Evolutionary conservation across 2,329 filamentous ascomycete species (phyloP).

Genomic region (Neoscytalidium dimidiatum): DNA sequence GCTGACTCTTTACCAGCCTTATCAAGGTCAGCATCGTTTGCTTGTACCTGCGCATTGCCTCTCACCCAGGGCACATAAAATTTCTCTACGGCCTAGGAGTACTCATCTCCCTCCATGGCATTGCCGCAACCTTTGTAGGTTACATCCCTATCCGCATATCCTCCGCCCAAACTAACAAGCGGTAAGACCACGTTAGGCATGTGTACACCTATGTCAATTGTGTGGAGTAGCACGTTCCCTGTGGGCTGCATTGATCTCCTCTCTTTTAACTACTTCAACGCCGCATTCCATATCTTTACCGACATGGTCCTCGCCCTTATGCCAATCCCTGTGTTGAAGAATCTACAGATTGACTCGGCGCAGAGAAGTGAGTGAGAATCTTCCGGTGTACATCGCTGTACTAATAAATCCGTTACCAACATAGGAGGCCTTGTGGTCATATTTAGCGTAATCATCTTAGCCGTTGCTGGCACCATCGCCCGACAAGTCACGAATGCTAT

Average conservation of each 20-base stretch:
- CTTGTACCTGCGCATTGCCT: background rate
- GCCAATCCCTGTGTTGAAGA: background rate
- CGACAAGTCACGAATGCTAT: background rate
- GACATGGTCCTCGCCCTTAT: background rate
- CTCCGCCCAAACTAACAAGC: background rate
- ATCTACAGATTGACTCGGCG: background rate
- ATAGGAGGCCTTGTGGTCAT: background rate
- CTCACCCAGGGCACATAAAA: background rate
- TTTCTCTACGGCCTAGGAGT: background rate
- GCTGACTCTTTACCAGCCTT: background rate
- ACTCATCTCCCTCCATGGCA: background rate
- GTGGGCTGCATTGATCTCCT: background rate
- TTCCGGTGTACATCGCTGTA: background rate
- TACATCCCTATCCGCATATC: background rate
- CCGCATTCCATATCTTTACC: background rate
- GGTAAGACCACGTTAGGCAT: background rate
- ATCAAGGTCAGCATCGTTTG: background rate
- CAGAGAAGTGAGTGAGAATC: background rate
- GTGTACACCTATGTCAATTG: background rate
- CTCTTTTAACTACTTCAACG: background rate
- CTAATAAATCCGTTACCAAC: background rate
- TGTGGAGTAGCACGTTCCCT: background rate
- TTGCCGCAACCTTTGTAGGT: background rate
- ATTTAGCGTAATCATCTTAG: background rate
- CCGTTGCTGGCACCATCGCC: background rate